These are phyloP conservation scores for Melocanna baccifera DNA, from an alignment of 176 grass and related monocot genomes.

Conservation along the genomic window DNA sequence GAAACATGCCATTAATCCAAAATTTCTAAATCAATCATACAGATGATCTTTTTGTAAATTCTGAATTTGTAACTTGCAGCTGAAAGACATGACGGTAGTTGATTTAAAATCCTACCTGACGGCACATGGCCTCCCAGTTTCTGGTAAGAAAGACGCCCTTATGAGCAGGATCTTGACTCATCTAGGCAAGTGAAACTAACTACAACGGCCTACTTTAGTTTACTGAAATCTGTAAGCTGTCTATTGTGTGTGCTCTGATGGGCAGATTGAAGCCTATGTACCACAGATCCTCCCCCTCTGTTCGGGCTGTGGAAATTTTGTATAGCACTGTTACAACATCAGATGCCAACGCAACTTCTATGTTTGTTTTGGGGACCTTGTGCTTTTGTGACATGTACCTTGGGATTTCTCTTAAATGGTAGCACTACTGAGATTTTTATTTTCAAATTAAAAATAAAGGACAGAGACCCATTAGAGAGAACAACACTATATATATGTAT, in stretches of 20 bases:
- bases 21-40: background rate
- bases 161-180: conserved; percentile 82
- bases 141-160: conserved; percentile 84
- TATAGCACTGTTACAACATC: background rate
- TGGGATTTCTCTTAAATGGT: background rate
- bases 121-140: conserved; percentile 57
- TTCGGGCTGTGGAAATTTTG: conserved; percentile 21
- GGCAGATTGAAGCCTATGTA: background rate
- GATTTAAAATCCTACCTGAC: conserved; percentile 84
- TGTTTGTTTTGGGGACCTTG: background rate
- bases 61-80: conserved; percentile 45
- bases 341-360: background rate
- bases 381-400: background rate
- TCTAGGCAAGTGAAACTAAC: conserved; percentile 68
- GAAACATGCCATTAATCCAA: background rate
- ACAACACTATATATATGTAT: no score
- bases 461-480: no score
- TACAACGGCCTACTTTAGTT: background rate
- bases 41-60: conserved; percentile 2
- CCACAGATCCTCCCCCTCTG: background rate
- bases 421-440: background rate
- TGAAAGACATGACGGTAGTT: conserved; percentile 64
- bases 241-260: background rate
- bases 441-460: background rate
- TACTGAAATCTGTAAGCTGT: background rate